Base-by-base conservation (phyloP, 495 filamentous ascomycete species). In the Sordaria brevicollis region DNA sequence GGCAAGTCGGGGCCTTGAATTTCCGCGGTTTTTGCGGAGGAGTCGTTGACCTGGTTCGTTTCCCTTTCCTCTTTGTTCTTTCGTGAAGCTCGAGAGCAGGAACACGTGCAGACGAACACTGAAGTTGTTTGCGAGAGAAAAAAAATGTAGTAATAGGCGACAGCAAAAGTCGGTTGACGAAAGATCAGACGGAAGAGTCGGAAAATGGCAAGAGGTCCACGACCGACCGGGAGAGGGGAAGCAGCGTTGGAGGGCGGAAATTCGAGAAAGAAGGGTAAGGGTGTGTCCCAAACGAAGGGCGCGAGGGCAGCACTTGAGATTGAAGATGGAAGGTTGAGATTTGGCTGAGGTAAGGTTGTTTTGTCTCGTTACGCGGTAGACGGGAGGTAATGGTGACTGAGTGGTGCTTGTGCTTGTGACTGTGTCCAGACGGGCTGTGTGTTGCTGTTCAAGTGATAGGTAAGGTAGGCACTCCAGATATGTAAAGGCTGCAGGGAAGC, bases 201-300 rank as follows among this genome's bases (percentile, higher is more conserved):
- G 39, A 54, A 13, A 65, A 71, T 67, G 71, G 65, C 29, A 65
- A 72, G 69, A 73, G 49, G 57, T 66, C 65, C 37, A 71, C 65
- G 35, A 67, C 39, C 35, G 54, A 43, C 29, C 69, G 34, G 67
- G 66, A 67, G 41, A 65, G 66, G 25, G 19, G 37, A 62, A 37
- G 35, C n/a, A n/a, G n/a, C n/a, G n/a, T n/a, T 62, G 49, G 49
- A 62, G 49, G 49, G 49, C 35, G 31, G 72, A 69, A 71, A 76
- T 72, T 72, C 71, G 72, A 76, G 49, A 75, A 72, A 73, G 72
- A 77, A 76, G 69, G 74, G n/a, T n/a, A n/a, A n/a, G n/a, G 75
- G 73, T 67, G 72, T 70, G 29, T 66, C 67, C 66, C 57, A 71
- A 70, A 71, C 39, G 69, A 69, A 74, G 70, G 34, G 69, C 69